A percentile compares a stretch with the other conserved stretches of the same genome.
Evolutionary conservation across 352 stramenopile genomes (phyloP).

Genomic region (Phytophthora fragariae): DNA sequence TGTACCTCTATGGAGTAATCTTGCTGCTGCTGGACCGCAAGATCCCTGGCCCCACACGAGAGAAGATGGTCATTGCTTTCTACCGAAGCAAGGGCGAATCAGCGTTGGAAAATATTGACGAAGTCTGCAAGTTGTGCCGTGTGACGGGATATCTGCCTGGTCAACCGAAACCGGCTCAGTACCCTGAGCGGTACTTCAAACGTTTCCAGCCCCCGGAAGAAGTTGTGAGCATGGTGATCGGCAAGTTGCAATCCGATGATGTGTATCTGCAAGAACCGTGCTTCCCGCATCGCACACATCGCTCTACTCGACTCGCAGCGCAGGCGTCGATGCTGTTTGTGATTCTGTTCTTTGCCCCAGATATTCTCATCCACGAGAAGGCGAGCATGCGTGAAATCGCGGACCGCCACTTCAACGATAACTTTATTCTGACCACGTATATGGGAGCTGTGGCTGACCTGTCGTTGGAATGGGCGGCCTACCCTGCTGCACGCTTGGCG

Average conservation of each 20-base stretch:
- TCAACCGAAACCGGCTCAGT: constrained; percentile 85
- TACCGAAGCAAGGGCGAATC: constrained; percentile 91
- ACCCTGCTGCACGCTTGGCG: constrained; percentile 89
- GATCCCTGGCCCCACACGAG: constrained; percentile 87
- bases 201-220: constrained; percentile 87
- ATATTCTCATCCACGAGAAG: constrained; percentile 93
- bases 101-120: constrained; percentile 90
- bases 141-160: constrained; percentile 90
- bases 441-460: constrained; percentile 95
- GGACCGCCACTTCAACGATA: constrained; percentile 96
- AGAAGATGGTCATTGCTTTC: constrained; percentile 94
- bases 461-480: constrained; percentile 92
- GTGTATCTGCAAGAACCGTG: constrained; percentile 93
- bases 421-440: constrained; percentile 96
- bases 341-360: constrained; percentile 94
- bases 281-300: constrained; percentile 94
- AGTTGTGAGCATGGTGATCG: constrained; percentile 94
- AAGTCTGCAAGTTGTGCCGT: constrained; percentile 92
- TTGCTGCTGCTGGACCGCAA: constrained; percentile 94
- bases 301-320: constrained; percentile 88
- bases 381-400: constrained; percentile 95
- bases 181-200: constrained; percentile 91
- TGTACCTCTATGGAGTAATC: constrained; percentile 96
- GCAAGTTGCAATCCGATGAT: constrained; percentile 94
- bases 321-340: constrained; percentile 97